Evolutionary conservation across 495 filamentous ascomycete species (phyloP), one percentile per base, ranked within the genome.

Genomic region (Platismatia glauca): DNA sequence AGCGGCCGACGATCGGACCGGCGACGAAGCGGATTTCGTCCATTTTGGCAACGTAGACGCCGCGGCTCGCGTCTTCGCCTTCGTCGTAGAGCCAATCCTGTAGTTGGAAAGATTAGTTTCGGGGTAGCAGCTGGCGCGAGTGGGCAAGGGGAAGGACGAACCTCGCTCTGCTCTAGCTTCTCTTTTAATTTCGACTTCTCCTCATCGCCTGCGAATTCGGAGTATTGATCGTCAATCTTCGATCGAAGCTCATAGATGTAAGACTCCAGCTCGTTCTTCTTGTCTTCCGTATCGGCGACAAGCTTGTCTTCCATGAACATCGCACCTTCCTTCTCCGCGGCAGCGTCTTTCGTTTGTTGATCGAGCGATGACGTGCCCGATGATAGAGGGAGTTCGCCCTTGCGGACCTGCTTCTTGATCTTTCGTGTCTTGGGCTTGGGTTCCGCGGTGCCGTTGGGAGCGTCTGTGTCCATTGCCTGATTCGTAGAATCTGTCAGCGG

Each of bases 281-380:
- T 95, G 79, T 97, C 90, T 72, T 97, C 94, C 29, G 94, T 99
- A 74, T 97, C 95, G 60, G 91, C 90, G 48, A 99, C 92, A 43
- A 97, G 84, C 81, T 97, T 99, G 79, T 99, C 94, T 74, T 97
- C 90, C 86, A 94, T 93, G 71, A 90, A 82, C 94, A 99, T 96
- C 64, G 85, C 67, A 61, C 84, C 83, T 76, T 99, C 94, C 71
- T 86, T 85, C 82, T 97, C 95, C 39, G 81, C 75, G 66, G 81
- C 77, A 53, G 75, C 70, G 59, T 86, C 79, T 81, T 88, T 95
- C 72, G 77, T 72, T 18, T 75, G 61, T 57, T 82, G 72, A 59
- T 96, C 90, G 57, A 95, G 79, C 46, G 90, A 86, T 29, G 89
- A 81, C 24, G 91, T 96, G 63, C 85, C 90, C 64, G 87, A 78